Percentiles rank a stretch among this genome's conserved stretches.
Evolutionary conservation across 805 yeast species (phyloP).

Genomic region (Kazachstania viticola): DNA sequence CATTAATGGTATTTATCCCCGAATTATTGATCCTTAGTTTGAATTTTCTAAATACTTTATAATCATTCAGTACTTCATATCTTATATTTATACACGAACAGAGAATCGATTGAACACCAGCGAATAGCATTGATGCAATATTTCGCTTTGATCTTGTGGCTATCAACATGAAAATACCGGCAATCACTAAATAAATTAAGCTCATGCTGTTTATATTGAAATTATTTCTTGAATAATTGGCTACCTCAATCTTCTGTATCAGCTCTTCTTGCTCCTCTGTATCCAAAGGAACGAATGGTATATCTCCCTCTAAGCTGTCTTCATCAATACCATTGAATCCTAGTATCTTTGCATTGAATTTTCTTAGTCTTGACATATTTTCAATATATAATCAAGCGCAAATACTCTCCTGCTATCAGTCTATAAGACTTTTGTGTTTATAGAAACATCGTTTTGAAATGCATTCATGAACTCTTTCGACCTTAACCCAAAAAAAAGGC

Average conservation of each 20-base stretch:
- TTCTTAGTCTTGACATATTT: slow-evolving; percentile 18
- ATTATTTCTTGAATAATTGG: slow-evolving; percentile 12
- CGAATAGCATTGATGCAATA: slow-evolving; percentile 4
- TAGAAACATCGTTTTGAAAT: no score
- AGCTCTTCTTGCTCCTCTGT: slow-evolving; percentile 25
- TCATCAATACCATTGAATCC: slow-evolving; percentile 4
- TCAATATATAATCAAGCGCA: no score
- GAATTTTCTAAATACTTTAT: slow-evolving; percentile 6
- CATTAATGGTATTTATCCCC: slow-evolving; percentile 12
- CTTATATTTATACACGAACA: slow-evolving; percentile 19
- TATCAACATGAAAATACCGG: slow-evolving; percentile 16
- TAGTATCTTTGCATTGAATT: slow-evolving; percentile 9
- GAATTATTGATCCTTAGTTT: slow-evolving; percentile 11
- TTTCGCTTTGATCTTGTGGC: slow-evolving; percentile 8
- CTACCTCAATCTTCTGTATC: slow-evolving; percentile 17
- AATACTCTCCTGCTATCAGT: no score
- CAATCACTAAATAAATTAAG: slow-evolving; percentile 12
- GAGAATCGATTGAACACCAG: slow-evolving; percentile 16
- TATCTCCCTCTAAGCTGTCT: slow-evolving; percentile 4
- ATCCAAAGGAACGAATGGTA: slow-evolving; percentile 17
- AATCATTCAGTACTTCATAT: slow-evolving; percentile 17
- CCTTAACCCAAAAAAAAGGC: no score
- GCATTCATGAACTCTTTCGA: no score
- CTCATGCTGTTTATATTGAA: slow-evolving; percentile 12
- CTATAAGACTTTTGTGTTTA: not conserved